Evolutionary conservation across 2,329 filamentous ascomycete species (phyloP).

Genomic region (Parastagonospora avenae): DNA sequence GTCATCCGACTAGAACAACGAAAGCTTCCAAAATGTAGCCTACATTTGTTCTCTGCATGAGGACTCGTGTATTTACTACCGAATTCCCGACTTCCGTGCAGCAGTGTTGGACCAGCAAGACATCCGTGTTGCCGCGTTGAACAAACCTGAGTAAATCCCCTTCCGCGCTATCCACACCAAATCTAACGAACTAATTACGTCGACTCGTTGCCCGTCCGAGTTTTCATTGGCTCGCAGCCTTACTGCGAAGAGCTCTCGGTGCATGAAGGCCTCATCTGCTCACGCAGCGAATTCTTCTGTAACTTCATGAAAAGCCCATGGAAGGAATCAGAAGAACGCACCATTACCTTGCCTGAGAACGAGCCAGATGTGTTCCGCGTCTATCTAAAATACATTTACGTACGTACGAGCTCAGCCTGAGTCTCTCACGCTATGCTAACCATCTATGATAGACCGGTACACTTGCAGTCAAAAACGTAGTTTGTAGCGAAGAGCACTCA

Average conservation of each 20-base stretch:
- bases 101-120: no score
- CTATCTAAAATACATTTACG: neutral
- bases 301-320: neutral
- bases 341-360: neutral
- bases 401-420: neutral
- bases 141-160: neutral
- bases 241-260: neutral
- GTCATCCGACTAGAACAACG: no score
- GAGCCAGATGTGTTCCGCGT: conserved; percentile 4
- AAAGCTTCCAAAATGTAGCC: no score
- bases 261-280: neutral
- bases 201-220: neutral
- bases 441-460: neutral
- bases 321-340: neutral
- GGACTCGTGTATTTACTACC: no score
- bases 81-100: no score
- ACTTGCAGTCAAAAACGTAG: neutral
- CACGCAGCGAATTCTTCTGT: conserved; percentile 1
- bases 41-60: no score
- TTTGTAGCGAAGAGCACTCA: neutral
- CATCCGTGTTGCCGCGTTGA: no score
- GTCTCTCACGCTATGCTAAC: no score
- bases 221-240: neutral
- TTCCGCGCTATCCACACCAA: neutral
- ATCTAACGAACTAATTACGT: neutral